Evolutionary conservation across 768 basidiomycete genomes (phyloP), one percentile per base, ranked within the genome.

Genomic region (Mycena metata): DNA sequence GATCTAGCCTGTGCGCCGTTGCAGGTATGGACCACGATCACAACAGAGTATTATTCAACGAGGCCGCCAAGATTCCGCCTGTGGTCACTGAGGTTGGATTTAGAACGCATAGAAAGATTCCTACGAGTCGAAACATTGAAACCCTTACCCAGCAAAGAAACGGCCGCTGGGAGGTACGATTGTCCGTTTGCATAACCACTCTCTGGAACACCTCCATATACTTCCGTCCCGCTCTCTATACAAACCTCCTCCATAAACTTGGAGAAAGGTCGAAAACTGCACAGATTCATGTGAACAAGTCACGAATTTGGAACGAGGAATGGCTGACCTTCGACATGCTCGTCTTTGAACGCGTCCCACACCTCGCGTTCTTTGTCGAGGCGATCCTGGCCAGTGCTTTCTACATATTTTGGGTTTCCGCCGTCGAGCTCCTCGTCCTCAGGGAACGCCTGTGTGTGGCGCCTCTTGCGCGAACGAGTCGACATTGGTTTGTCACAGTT

Each of bases 291-390:
- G 50, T 43, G 23, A 26, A 42, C 39, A 55, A 19, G 19, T 49
- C 60, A 55, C 46, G 24, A 39, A 57, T 35, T 39, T 3, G 30
- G 6, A 30, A 89, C n/a, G n/a, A n/a, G n/a, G n/a, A n/a, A n/a
- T n/a, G n/a, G n/a, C n/a, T n/a, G n/a, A n/a, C n/a, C n/a, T n/a
- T n/a, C n/a, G n/a, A n/a, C 89, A 72, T 93, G 88, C 67, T 95
- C 91, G 73, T 95, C 94, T 74, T 88, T 87, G 75, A 95, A 86
- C 43, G 88, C 81, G 51, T 92, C 90, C 91, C 92, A 93, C 42
- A 92, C 83, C 36, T 89, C 88, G 66, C 81, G 84, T 71, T 91
- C 91, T 75, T 86, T 89, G 72, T 86, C 83, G 24, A 71, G 75
- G 50, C 69, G 73, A 67, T 70, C 71, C 68, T 58, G 68, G 23